A percentile compares a stretch with the other conserved stretches of the same genome.
Conservation (phyloP, 768 basidiomycete species). For the Mycena rebaudengoi region DNA sequence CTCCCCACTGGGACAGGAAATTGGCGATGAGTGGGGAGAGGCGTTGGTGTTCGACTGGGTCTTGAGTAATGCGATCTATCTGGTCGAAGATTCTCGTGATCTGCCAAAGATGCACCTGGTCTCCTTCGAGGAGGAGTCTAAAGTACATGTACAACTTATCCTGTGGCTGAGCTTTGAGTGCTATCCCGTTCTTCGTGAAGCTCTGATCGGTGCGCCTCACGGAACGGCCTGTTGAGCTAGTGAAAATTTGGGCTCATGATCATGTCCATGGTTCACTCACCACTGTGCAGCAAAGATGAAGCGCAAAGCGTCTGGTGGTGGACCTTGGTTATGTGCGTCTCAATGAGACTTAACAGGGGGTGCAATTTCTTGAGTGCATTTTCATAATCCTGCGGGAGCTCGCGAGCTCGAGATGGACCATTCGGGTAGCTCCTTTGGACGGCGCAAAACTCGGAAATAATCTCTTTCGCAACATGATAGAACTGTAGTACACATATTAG, state of each 20-base stretch:
- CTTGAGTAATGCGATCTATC: constrained; percentile 12
- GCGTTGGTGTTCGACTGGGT: not conserved
- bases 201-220: not conserved
- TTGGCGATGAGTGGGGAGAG: constrained; percentile 15
- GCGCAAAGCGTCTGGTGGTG: not conserved
- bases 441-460: constrained; percentile 1
- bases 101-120: constrained; percentile 7
- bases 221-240: not conserved
- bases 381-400: constrained; percentile 8
- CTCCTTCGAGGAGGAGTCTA: not conserved
- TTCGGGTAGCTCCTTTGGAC: not conserved
- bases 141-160: constrained; percentile 6
- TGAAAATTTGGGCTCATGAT: not conserved
- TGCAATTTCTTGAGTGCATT: not conserved
- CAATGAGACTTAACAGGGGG: not conserved
- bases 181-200: not conserved
- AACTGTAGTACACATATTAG: no score
- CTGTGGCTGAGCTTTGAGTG: not conserved
- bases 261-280: not conserved
- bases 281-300: not conserved
- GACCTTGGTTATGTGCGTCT: not conserved
- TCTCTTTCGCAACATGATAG: constrained; percentile 2
- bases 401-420: constrained; percentile 3
- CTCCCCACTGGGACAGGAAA: constrained; percentile 13
- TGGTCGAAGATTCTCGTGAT: constrained; percentile 14